Evolutionary conservation across 768 basidiomycete species (phyloP).

Genomic region (Termitomyces sp.): DNA sequence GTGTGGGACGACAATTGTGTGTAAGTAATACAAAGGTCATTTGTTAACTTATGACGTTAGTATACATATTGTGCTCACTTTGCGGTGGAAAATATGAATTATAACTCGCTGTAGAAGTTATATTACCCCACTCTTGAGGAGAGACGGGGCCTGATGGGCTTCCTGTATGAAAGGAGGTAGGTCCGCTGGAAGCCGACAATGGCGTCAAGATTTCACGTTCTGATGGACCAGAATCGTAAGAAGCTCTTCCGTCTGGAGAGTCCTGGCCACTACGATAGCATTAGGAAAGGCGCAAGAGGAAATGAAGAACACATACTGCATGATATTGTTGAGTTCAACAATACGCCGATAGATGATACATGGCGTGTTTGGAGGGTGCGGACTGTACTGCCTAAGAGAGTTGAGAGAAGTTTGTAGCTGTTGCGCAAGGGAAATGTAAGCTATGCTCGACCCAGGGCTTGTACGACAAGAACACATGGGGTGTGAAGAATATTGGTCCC

Average conservation of each 20-base stretch:
- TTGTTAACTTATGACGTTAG: constrained; percentile 51
- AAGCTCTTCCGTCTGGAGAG: constrained; percentile 41
- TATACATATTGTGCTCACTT: constrained; percentile 51
- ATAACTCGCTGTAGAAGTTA: constrained; percentile 48
- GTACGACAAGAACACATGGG: constrained; percentile 60
- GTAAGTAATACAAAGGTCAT: constrained; percentile 7
- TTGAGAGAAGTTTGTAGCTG: constrained; percentile 57
- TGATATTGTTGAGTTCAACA: constrained; percentile 54
- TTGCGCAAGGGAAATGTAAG: constrained; percentile 59
- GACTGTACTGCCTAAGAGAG: constrained; percentile 58
- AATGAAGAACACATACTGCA: constrained; percentile 53
- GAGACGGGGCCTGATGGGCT: constrained; percentile 43
- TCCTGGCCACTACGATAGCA: constrained; percentile 41
- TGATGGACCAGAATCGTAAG: constrained; percentile 57
- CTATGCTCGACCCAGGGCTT: constrained; percentile 54
- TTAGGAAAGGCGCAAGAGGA: background rate
- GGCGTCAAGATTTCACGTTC: constrained; percentile 63
- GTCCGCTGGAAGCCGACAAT: constrained; percentile 47
- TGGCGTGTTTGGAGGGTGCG: constrained; percentile 48
- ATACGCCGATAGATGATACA: constrained; percentile 60
- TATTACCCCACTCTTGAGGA: constrained; percentile 60
- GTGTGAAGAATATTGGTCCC: constrained; percentile 30
- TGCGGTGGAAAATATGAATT: constrained; percentile 68
- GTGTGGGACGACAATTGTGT: background rate
- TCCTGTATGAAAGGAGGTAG: constrained; percentile 40